Conservation (phyloP, 345 rosid genomes). For the Passiflora organensis region DNA sequence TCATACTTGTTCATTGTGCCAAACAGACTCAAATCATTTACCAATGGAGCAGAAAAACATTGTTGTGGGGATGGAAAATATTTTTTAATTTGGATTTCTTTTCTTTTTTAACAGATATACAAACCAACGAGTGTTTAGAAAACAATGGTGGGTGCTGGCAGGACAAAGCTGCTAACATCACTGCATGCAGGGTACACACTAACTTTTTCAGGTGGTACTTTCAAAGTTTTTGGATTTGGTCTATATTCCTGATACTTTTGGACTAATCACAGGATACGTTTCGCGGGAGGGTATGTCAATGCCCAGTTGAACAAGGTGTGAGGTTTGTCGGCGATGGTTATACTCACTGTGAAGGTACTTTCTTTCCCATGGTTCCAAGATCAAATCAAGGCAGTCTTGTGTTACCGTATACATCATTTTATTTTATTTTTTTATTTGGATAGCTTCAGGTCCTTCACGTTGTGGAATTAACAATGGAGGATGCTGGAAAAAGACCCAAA, state of each 20-base stretch:
- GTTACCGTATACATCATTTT: constrained; percentile 6
- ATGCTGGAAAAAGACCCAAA: constrained; percentile 74
- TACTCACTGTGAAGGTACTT: constrained; percentile 76
- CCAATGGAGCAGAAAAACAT: too few relatives aligned
- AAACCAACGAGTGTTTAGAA: constrained; percentile 31
- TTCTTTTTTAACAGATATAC: constrained; percentile 18
- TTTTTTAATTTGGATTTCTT: not conserved
- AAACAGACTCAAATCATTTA: too few relatives aligned
- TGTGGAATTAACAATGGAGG: constrained; percentile 84
- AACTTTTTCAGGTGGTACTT: not conserved
- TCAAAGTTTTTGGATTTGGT: too few relatives aligned
- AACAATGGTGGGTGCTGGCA: constrained; percentile 36
- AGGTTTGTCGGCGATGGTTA: constrained; percentile 85
- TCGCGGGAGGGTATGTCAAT: constrained; percentile 88
- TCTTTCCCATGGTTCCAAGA: constrained; percentile 2
- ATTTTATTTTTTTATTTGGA: constrained; percentile 14
- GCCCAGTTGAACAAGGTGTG: constrained; percentile 79
- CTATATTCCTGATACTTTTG: too few relatives aligned
- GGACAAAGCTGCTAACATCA: constrained; percentile 25
- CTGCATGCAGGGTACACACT: constrained; percentile 29
- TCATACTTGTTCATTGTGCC: not conserved
- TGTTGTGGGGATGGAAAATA: too few relatives aligned
- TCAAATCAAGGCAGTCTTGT: not conserved
- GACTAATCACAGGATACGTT: constrained; percentile 88
- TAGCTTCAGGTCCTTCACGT: constrained; percentile 73